Evolutionary conservation across 805 yeast species (phyloP).

Genomic region (Peterozyma toletana): DNA sequence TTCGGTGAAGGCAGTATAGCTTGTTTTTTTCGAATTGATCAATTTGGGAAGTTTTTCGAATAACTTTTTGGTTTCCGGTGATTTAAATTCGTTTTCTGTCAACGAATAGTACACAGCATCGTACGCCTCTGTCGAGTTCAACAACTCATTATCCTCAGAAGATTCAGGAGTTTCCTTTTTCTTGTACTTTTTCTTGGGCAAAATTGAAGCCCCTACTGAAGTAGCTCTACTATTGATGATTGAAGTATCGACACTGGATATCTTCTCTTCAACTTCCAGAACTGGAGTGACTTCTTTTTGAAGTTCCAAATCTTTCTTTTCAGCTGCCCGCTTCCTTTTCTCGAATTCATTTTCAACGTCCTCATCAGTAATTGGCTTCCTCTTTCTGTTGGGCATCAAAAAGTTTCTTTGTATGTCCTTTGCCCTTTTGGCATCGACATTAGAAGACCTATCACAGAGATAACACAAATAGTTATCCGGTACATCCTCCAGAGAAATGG

Average conservation of each 20-base stretch:
- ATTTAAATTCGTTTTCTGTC: slow-evolving; percentile 14
- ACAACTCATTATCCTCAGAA: slow-evolving; percentile 5
- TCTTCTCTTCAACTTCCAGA: slow-evolving; percentile 7
- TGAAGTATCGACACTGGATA: neutral
- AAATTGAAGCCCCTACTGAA: neutral
- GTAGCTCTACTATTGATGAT: slow-evolving; percentile 1
- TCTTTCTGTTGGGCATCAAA: slow-evolving; percentile 23
- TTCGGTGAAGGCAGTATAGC: slow-evolving; percentile 12
- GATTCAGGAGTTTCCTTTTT: slow-evolving; percentile 3
- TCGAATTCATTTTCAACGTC: slow-evolving; percentile 2
- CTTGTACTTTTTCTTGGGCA: neutral
- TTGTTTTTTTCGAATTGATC: neutral
- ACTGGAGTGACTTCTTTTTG: neutral
- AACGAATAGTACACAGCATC: slow-evolving; percentile 8
- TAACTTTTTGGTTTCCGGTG: slow-evolving; percentile 13
- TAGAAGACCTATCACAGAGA: slow-evolving; percentile 48
- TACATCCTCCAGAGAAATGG: slow-evolving; percentile 64
- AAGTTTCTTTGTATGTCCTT: slow-evolving; percentile 25
- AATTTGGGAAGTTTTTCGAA: slow-evolving; percentile 15
- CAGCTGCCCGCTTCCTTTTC: neutral
- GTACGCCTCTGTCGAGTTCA: slow-evolving; percentile 5
- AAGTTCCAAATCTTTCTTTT: neutral
- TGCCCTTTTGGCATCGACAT: slow-evolving; percentile 32
- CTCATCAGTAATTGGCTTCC: slow-evolving; percentile 12
- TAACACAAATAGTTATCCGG: slow-evolving; percentile 83